Evolutionary conservation across 257 asterid species (phyloP).

Genomic region (Penstemon eatonii): DNA sequence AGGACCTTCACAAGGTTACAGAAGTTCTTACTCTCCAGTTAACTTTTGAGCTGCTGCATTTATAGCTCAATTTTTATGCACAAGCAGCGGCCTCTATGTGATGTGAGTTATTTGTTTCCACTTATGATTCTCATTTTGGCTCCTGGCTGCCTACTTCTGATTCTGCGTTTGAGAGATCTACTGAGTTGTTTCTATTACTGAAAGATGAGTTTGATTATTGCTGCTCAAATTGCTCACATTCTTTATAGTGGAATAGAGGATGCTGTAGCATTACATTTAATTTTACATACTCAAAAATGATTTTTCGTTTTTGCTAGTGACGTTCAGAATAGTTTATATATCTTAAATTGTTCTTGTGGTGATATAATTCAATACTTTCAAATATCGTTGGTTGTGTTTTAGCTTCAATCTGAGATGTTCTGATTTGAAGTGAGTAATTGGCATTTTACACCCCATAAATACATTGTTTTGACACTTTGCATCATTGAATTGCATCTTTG

Average conservation of each 20-base stretch:
- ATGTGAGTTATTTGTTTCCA: no score
- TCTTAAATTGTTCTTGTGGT: slow-evolving; percentile 4
- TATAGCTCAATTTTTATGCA: no score
- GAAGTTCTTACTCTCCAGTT: slow-evolving; percentile 91
- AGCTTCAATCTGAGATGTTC: not conserved
- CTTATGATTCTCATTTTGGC: no score
- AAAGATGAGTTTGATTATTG: no score
- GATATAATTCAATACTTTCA: not conserved
- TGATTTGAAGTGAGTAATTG: not conserved
- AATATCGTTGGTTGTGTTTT: not conserved
- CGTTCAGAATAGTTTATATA: not conserved
- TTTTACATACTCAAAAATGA: slow-evolving; percentile 5
- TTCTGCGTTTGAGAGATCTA: no score
- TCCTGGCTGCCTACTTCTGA: no score
- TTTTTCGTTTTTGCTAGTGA: slow-evolving; percentile 30
- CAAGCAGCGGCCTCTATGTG: no score
- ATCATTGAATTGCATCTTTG: no score
- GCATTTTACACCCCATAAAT: no score
- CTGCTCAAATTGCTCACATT: slow-evolving; percentile 35
- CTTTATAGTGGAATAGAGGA: slow-evolving; percentile 24
- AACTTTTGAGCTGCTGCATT: slow-evolving; percentile 46
- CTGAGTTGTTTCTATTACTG: no score
- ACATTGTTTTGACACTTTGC: no score
- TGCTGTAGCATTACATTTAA: slow-evolving; percentile 22
- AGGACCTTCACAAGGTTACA: slow-evolving; percentile 75